These are phyloP conservation scores for Clathrospora elynae DNA, from an alignment of 2,329 filamentous ascomycete species.

Conservation along the genomic window DNA sequence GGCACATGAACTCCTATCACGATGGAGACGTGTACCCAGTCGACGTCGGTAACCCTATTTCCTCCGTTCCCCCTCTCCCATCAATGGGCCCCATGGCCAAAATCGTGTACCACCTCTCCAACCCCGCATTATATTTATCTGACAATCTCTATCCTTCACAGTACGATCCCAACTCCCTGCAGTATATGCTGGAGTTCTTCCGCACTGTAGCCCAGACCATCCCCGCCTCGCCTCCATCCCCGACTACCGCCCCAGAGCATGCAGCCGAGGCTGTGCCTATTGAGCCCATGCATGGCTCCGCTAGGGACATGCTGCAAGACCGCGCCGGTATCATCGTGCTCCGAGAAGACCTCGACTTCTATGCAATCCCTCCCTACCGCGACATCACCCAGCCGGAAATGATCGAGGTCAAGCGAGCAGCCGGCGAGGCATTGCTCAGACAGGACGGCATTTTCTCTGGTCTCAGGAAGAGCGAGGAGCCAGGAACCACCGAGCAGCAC, in stretches of 20 bases:
- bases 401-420: conserved; percentile 94
- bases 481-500: conserved; percentile 95
- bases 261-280: conserved; percentile 64
- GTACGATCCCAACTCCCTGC: conserved; percentile 95
- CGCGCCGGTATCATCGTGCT: conserved; percentile 96
- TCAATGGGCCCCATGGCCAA: conserved; percentile 44
- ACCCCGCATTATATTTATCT: conserved; percentile 59
- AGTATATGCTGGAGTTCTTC: conserved; percentile 99
- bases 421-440: conserved; percentile 80
- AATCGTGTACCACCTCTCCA: conserved; percentile 51
- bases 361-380: conserved; percentile 84
- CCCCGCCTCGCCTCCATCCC: conserved; percentile 71
- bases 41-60: conserved; percentile 72
- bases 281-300: conserved; percentile 72
- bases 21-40: conserved; percentile 96
- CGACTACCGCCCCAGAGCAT: conserved; percentile 53
- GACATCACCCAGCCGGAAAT: conserved; percentile 88
- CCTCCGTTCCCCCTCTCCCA: conserved; percentile 40
- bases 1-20: conserved; percentile 89
- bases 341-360: conserved; percentile 95
- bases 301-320: conserved; percentile 79
- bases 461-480: conserved; percentile 90
- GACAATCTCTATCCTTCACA: conserved; percentile 62
- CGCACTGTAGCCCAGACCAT: conserved; percentile 96
- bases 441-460: conserved; percentile 97